Conservation (phyloP, 305 asterid genomes). For the Solanum aculeatissimum region DNA sequence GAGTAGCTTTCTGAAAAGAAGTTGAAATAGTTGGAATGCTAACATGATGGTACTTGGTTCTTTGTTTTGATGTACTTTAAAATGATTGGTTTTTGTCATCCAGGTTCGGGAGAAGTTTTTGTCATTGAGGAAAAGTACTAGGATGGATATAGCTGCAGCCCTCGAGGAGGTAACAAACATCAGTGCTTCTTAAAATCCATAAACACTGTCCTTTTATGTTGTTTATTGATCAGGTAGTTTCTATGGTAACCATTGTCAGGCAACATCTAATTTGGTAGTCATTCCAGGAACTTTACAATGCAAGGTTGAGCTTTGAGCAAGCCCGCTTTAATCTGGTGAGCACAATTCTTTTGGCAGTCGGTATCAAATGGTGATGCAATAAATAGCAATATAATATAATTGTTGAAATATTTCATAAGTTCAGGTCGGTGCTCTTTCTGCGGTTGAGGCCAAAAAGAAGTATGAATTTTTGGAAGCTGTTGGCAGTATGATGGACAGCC, state of each 20-base stretch:
- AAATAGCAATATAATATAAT: neutral
- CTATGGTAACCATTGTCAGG: constrained; percentile 51
- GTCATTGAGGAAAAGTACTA: constrained; percentile 77
- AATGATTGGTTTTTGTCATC: neutral
- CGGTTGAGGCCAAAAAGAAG: constrained; percentile 89
- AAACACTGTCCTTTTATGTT: constrained; percentile 7
- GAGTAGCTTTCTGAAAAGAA: neutral
- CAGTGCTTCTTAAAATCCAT: constrained; percentile 5
- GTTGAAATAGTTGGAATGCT: neutral
- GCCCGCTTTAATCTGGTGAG: constrained; percentile 88
- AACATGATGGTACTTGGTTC: neutral
- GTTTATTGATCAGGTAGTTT: constrained; percentile 37
- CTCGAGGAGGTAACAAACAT: constrained; percentile 71
- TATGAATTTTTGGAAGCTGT: constrained; percentile 85
- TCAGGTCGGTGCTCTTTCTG: constrained; percentile 80
- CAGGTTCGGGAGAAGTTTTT: constrained; percentile 94
- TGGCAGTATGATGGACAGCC: constrained; percentile 82
- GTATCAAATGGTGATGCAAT: neutral
- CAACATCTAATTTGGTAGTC: constrained; percentile 82
- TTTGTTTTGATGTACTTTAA: neutral
- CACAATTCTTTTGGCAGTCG: constrained; percentile 8
- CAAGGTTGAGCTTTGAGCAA: constrained; percentile 80
- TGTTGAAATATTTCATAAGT: constrained; percentile 2
- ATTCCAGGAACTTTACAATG: constrained; percentile 97
- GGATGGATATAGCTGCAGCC: constrained; percentile 68